A percentile compares a stretch with the other conserved stretches of the same genome.
Conservation (phyloP, 148 eudicot species). For the Drosera capensis region DNA sequence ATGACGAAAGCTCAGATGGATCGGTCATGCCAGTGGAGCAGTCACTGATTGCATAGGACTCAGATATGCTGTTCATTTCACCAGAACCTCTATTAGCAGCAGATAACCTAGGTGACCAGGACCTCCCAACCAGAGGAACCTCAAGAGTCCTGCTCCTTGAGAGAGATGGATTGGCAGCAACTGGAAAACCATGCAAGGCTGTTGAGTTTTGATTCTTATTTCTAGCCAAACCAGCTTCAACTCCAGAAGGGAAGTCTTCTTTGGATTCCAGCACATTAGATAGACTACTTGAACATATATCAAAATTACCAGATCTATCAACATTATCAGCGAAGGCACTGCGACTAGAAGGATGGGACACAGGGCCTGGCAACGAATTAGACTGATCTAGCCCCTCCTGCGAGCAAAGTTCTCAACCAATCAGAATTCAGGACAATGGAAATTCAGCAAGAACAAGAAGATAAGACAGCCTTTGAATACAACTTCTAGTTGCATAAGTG, state of each 20-base stretch:
- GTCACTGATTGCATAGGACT: slow-evolving; percentile 8
- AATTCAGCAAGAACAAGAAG: background rate
- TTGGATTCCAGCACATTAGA: slow-evolving; percentile 11
- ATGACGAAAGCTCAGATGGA: slow-evolving; percentile 30
- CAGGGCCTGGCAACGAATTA: slow-evolving; percentile 14
- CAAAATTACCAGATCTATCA: slow-evolving; percentile 9
- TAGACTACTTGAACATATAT: slow-evolving; percentile 13
- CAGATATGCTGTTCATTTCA: slow-evolving; percentile 9
- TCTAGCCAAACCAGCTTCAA: slow-evolving; percentile 10
- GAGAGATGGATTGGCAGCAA: slow-evolving; percentile 13
- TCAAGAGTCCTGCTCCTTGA: slow-evolving; percentile 21
- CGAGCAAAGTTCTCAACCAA: slow-evolving; percentile 5
- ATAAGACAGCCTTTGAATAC: background rate
- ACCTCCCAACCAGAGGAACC: slow-evolving; percentile 17
- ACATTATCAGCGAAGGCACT: slow-evolving; percentile 15
- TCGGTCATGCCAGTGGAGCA: slow-evolving; percentile 22
- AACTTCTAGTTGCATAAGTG: too few species aligned
- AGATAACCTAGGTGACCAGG: slow-evolving; percentile 13
- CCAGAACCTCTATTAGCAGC: slow-evolving; percentile 7
- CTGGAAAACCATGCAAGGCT: slow-evolving; percentile 17
- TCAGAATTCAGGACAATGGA: background rate
- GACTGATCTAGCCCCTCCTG: slow-evolving; percentile 45
- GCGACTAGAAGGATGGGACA: slow-evolving; percentile 21
- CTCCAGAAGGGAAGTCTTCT: slow-evolving; percentile 10
- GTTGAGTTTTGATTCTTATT: slow-evolving; percentile 19